These are phyloP conservation scores for Pestalotiopsis sp. DNA, from an alignment of 2,329 filamentous ascomycete genomes.

Conservation along the genomic window DNA sequence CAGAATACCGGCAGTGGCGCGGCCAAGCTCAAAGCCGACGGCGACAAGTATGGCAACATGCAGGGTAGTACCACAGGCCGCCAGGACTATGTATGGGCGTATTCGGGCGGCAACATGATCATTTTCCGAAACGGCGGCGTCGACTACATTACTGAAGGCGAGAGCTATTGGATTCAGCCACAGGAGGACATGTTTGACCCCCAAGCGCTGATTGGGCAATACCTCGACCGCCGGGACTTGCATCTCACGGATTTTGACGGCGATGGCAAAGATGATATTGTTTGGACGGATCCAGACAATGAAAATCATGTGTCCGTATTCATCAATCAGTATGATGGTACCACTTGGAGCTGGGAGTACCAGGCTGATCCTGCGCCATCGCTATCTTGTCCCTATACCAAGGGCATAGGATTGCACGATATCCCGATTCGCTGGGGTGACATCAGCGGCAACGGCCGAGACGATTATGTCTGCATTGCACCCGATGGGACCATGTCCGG, in stretches of 20 bases:
- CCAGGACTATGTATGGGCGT: constrained; percentile 28
- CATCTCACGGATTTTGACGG: constrained; percentile 40
- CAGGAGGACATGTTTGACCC: not conserved
- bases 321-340: constrained; percentile 24
- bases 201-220: constrained; percentile 16
- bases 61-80: constrained; percentile 25
- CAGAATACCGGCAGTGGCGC: constrained; percentile 25
- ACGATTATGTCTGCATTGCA: constrained; percentile 37
- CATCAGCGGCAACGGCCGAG: constrained; percentile 29
- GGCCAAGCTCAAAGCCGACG: constrained; percentile 28
- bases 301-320: constrained; percentile 27
- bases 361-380: constrained; percentile 9
- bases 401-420: constrained; percentile 29
- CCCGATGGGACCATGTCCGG: constrained; percentile 27
- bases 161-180: constrained; percentile 18
- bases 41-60: constrained; percentile 34
- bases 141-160: constrained; percentile 2
- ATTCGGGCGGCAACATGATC: constrained; percentile 16
- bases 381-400: constrained; percentile 24
- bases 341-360: constrained; percentile 16
- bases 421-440: constrained; percentile 34
- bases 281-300: constrained; percentile 30
- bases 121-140: constrained; percentile 18
- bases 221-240: constrained; percentile 29
- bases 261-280: constrained; percentile 38